These are phyloP conservation scores for Barbarea vulgaris DNA, from an alignment of 345 rosid species.

Conservation along the genomic window DNA sequence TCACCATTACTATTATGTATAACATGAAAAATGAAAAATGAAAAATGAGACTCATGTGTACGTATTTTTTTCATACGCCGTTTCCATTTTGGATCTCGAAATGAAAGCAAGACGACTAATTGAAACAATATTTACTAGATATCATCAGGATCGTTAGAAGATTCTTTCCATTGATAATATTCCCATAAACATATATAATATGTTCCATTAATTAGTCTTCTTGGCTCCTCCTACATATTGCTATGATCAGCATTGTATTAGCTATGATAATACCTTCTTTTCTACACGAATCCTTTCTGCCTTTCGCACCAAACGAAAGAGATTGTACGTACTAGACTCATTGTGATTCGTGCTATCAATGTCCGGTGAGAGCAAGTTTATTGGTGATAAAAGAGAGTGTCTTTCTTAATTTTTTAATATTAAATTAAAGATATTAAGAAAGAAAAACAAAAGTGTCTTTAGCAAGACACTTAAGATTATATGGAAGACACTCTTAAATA, in stretches of 20 bases:
- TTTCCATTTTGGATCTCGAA: background rate
- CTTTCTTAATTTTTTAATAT: too few species aligned
- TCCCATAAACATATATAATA: background rate
- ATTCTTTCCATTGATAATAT: background rate
- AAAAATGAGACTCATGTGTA: background rate
- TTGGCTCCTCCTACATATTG: background rate
- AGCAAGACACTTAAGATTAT: too few species aligned
- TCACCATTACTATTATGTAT: background rate
- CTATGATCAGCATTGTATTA: background rate
- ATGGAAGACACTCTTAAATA: too few species aligned
- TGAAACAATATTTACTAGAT: background rate
- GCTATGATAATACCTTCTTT: background rate
- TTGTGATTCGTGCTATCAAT: background rate
- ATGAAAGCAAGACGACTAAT: background rate
- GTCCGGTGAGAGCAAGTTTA: too few species aligned
- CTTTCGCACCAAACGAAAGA: background rate
- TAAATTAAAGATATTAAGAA: too few species aligned
- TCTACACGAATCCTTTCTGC: background rate
- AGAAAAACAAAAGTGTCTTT: too few species aligned
- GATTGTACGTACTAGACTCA: background rate
- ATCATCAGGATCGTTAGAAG: background rate
- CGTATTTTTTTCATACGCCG: background rate
- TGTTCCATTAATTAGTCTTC: background rate
- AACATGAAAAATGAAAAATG: background rate
- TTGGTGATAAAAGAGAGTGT: too few species aligned